Evolutionary conservation across 306 rosid genomes (phyloP).

Genomic region (Geum urbanum): DNA sequence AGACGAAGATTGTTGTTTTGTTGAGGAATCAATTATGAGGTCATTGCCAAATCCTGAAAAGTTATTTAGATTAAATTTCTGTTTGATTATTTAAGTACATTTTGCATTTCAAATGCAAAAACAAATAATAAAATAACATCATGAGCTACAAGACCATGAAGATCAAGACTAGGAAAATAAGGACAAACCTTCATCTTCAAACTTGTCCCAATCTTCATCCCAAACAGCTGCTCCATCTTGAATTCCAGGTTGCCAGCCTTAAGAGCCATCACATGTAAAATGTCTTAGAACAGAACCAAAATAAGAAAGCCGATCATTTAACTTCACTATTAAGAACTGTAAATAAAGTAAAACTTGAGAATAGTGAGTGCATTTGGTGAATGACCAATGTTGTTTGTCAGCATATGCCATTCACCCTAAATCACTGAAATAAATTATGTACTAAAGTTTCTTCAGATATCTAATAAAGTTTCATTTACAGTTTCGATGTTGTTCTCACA

Average conservation of each 20-base stretch:
- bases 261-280: conserved; percentile 27
- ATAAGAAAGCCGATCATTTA: neutral
- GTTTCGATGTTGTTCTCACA: neutral
- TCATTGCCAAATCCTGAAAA: conserved; percentile 78
- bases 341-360: neutral
- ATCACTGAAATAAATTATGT: neutral
- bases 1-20: conserved; percentile 42
- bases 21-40: conserved; percentile 42
- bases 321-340: neutral
- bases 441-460: neutral
- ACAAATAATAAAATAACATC: neutral
- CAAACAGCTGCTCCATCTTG: conserved; percentile 73
- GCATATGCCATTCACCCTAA: neutral
- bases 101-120: neutral
- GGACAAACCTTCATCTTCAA: conserved; percentile 87
- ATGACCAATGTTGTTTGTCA: neutral
- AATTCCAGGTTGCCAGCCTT: conserved; percentile 96
- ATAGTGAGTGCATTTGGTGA: too few species aligned
- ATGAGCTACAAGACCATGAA: neutral
- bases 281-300: conserved; percentile 23
- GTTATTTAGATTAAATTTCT: neutral
- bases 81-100: neutral
- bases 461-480: neutral
- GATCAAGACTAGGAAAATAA: neutral
- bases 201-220: conserved; percentile 99